Evolutionary conservation across 192 early-diverging fungal genomes (phyloP), one percentile per base, ranked within the genome.

Genomic region (Linnemannia exigua): DNA sequence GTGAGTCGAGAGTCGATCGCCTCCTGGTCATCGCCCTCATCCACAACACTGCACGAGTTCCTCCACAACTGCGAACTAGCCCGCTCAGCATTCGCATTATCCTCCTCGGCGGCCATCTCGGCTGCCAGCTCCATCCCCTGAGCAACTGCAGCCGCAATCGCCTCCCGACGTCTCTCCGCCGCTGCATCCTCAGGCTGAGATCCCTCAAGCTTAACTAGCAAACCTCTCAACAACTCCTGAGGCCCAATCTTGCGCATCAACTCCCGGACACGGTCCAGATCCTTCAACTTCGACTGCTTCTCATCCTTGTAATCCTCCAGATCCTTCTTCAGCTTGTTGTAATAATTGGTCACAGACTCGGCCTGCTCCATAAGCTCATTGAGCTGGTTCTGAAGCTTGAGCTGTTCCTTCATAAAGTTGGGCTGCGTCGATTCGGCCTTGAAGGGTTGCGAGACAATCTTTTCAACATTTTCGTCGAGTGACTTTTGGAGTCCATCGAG

Each of bases 211-310:
- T 89, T 77, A 38, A 70, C 88, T 50, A 91, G 68, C 25, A 91
- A 61, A 12, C 91, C 91, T 44, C 87, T 70, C 14, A 91, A 61
- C 47, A 91, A 52, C 31, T 88, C 79, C 31, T 87, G 88, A 5
- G 91, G 91, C 9, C 91, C 80, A 25, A 90, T 84, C 58, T 89
- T 81, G 58, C 80, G 79, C 71, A 91, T 79, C 31, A 87, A 46
- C 3, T 81, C 69, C 12, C 88, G 72, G 33, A 89, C 88, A 5
- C 74, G 78, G 25, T 90, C 81, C 16, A 91, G 74, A 8, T 88
- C 80, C 5, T 67, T 38, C 4, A 85, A 38, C n/a, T 80, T 77
- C 14, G 35, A 38, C 25, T 86, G 74, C 20, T 89, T 81, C 66
- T 91, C 89, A 2, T 84, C 88, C 41, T 87, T 84, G 48, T 89